Percentiles rank a stretch among this genome's conserved stretches.
Conservation (phyloP, 2,329 filamentous ascomycete genomes). For the Colletotrichum horii region DNA sequence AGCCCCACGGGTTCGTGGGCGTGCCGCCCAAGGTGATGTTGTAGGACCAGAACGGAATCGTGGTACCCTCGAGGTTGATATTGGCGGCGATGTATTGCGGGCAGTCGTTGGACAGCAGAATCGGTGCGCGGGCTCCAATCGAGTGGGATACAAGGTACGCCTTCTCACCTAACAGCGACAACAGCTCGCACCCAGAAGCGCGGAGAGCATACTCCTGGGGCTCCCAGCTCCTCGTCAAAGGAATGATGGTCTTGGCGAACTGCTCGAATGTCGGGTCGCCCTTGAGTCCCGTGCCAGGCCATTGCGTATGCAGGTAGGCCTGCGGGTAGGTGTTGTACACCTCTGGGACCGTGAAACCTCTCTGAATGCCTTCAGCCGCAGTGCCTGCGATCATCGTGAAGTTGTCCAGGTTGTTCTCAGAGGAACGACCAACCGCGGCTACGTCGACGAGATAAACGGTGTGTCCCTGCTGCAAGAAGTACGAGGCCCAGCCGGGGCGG, state of each 20-base stretch:
- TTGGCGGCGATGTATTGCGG: conserved; percentile 29
- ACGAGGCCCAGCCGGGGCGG: conserved; percentile 48
- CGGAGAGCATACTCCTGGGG: conserved; percentile 32
- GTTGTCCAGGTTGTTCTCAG: conserved; percentile 25
- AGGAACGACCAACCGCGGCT: conserved; percentile 42
- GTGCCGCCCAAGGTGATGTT: neutral
- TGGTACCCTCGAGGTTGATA: conserved; percentile 31
- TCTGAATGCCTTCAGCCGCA: conserved; percentile 28
- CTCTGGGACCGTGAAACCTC: conserved; percentile 36
- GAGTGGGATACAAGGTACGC: conserved; percentile 37
- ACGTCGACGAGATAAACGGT: conserved; percentile 49
- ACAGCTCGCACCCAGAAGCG: conserved; percentile 31
- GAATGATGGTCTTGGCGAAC: conserved; percentile 31
- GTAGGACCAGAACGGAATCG: conserved; percentile 31
- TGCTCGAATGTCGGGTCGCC: conserved; percentile 33
- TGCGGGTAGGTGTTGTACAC: conserved; percentile 26
- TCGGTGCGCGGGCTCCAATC: conserved; percentile 23
- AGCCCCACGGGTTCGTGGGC: conserved; percentile 37
- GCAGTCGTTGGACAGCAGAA: conserved; percentile 31
- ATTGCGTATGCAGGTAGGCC: conserved; percentile 37
- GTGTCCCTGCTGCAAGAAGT: conserved; percentile 46
- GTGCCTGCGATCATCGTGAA: conserved; percentile 24
- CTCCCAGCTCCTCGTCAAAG: conserved; percentile 30
- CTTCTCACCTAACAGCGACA: conserved; percentile 30
- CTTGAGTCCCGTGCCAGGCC: conserved; percentile 38